These are phyloP conservation scores for Rhizopus microsporus DNA, from an alignment of 371 early-diverging fungal genomes.

Conservation along the genomic window DNA sequence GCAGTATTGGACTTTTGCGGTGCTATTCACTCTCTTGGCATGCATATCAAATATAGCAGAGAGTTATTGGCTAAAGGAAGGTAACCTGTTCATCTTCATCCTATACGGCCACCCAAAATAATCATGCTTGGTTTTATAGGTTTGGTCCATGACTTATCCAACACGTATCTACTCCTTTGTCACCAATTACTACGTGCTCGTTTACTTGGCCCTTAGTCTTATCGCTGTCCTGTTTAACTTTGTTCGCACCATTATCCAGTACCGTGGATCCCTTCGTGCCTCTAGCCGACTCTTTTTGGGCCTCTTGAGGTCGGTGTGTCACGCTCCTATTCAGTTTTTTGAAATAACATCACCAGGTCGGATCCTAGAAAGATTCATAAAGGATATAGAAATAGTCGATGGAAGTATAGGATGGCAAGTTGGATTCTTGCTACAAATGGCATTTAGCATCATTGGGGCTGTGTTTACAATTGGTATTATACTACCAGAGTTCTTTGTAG, in stretches of 20 bases:
- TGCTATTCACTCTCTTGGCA: slow-evolving; percentile 36
- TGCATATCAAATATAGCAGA: slow-evolving; percentile 40
- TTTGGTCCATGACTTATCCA: slow-evolving; percentile 41
- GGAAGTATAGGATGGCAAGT: slow-evolving; percentile 69
- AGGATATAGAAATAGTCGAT: slow-evolving; percentile 84
- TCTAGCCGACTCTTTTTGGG: slow-evolving; percentile 60
- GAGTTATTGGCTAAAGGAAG: slow-evolving; percentile 57
- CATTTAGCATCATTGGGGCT: slow-evolving; percentile 64
- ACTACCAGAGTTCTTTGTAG: slow-evolving; percentile 61
- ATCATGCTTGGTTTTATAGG: slow-evolving; percentile 11
- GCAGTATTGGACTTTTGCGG: slow-evolving; percentile 39
- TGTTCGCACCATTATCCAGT: slow-evolving; percentile 59
- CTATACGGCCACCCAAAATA: slow-evolving; percentile 1
- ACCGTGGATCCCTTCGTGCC: slow-evolving; percentile 65
- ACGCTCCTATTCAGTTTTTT: slow-evolving; percentile 81
- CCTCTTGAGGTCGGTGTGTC: slow-evolving; percentile 61
- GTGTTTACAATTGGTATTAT: slow-evolving; percentile 69
- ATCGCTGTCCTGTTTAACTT: slow-evolving; percentile 37
- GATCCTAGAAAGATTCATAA: slow-evolving; percentile 86
- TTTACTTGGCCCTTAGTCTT: slow-evolving; percentile 39
- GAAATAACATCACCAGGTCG: slow-evolving; percentile 86
- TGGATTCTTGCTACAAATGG: slow-evolving; percentile 66
- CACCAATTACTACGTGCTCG: slow-evolving; percentile 33
- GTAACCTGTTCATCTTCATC: slow-evolving; percentile 19
- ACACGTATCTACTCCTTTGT: background rate